A percentile compares a stretch with the other conserved stretches of the same genome.
Conservation (phyloP, 176 grass and related monocot genomes). For the Carex cristatella region DNA sequence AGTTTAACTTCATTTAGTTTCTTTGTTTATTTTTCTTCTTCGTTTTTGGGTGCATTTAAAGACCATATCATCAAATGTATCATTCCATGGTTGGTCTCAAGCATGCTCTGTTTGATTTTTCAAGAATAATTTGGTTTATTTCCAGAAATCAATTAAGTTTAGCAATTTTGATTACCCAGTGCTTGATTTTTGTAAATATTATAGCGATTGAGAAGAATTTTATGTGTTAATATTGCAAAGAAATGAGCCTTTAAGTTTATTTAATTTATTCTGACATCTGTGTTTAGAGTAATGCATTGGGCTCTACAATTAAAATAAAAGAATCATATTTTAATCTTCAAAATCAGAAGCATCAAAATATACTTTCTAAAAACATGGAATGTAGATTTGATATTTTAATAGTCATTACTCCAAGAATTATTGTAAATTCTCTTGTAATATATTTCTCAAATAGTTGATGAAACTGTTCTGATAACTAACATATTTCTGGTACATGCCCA, state of each 20-base stretch:
- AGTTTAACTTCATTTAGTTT: not conserved
- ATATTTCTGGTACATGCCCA: not conserved
- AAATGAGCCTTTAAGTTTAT: too few relatives aligned
- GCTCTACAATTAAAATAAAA: too few relatives aligned
- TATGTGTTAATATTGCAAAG: not conserved
- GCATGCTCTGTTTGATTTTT: too few relatives aligned
- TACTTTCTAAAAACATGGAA: not conserved
- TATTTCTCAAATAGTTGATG: not conserved
- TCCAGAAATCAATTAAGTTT: too few relatives aligned
- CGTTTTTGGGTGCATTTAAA: not conserved
- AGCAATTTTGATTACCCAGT: not conserved
- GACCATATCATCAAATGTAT: not conserved
- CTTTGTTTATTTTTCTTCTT: not conserved
- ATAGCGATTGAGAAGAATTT: not conserved
- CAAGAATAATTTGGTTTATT: too few relatives aligned
- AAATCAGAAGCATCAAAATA: not conserved
- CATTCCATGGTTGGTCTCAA: not conserved
- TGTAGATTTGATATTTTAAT: not conserved
- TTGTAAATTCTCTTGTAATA: not conserved
- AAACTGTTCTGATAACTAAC: not conserved
- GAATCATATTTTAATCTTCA: not conserved
- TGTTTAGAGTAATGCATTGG: too few relatives aligned
- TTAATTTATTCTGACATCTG: too few relatives aligned
- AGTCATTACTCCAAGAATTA: not conserved
- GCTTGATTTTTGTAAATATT: not conserved